These are phyloP conservation scores for Cardiosporidium cionae DNA, from an alignment of 169 alveolate species.

Conservation along the genomic window DNA sequence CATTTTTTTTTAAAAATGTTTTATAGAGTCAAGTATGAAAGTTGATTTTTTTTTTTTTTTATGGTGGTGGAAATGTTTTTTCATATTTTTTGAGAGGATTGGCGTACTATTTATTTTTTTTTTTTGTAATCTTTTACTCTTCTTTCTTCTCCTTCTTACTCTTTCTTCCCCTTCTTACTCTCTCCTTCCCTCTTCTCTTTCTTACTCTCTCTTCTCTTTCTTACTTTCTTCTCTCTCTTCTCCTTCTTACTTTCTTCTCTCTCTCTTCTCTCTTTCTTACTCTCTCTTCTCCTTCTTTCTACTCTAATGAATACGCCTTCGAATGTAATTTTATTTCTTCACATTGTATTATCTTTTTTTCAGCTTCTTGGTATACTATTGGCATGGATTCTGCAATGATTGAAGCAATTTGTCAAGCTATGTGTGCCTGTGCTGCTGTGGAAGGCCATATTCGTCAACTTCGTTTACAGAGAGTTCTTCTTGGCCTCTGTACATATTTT, in stretches of 20 bases:
- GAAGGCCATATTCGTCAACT: conserved; percentile 50
- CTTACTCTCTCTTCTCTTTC: too few relatives aligned
- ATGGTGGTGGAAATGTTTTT: too few relatives aligned
- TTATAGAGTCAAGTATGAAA: too few relatives aligned
- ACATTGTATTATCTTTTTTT: too few relatives aligned
- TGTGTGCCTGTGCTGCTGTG: conserved; percentile 39
- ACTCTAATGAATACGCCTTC: background rate
- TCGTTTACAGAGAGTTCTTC: conserved; percentile 51
- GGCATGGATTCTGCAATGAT: conserved; percentile 43
- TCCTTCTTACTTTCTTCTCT: background rate
- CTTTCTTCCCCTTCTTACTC: background rate
- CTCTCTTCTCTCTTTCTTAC: background rate
- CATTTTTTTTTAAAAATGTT: too few relatives aligned
- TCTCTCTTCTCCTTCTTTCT: background rate
- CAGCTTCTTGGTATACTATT: conserved; percentile 38
- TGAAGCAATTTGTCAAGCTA: conserved; percentile 38
- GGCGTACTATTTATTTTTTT: conserved; percentile 38
- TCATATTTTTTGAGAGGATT: too few relatives aligned
- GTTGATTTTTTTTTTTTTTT: too few relatives aligned
- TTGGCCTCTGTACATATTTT: conserved; percentile 46
- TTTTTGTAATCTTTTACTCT: background rate
- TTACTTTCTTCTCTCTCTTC: background rate
- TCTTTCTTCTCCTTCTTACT: background rate
- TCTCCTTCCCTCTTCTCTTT: too few relatives aligned
- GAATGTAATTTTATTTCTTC: background rate